Percentiles rank a stretch among this genome's conserved stretches.
phyloP scores from a whole-genome alignment of 106 monocot species.

The Posidonia australis region DNA sequence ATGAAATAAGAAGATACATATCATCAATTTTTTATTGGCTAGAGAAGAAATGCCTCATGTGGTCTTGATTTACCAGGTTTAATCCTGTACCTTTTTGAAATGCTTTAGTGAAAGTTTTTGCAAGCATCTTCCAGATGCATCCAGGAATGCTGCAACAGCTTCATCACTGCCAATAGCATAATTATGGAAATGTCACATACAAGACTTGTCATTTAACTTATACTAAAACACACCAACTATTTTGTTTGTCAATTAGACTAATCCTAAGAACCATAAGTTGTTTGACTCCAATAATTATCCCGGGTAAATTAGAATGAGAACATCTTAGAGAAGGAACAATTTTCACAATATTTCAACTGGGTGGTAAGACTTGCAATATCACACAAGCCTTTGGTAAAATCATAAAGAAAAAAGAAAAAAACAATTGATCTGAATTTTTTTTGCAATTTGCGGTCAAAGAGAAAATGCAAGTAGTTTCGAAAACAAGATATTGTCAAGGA shows the following conservation, averaged over 20 bases:
- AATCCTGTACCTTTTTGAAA: slow-evolving; percentile 39
- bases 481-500: neutral
- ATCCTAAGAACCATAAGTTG: neutral
- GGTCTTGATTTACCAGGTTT: neutral
- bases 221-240: neutral
- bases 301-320: neutral
- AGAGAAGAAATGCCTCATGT: neutral
- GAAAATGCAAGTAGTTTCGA: neutral
- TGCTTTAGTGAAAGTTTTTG: slow-evolving; percentile 62
- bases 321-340: neutral
- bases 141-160: slow-evolving; percentile 63
- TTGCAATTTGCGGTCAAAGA: too few relatives aligned
- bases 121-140: slow-evolving; percentile 53
- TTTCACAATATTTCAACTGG: too few relatives aligned
- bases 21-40: neutral
- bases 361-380: too few relatives aligned
- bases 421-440: too few relatives aligned
- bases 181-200: neutral
- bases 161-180: slow-evolving; percentile 45
- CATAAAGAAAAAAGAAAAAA: neutral
- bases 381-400: neutral
- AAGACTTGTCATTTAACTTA: neutral
- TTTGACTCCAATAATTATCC: too few relatives aligned
- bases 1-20: neutral
- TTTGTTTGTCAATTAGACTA: neutral